Percentiles rank a stretch among this genome's conserved stretches.
Evolutionary conservation across 148 eudicot genomes (phyloP).

Genomic region (Nepenthes gracilis): DNA sequence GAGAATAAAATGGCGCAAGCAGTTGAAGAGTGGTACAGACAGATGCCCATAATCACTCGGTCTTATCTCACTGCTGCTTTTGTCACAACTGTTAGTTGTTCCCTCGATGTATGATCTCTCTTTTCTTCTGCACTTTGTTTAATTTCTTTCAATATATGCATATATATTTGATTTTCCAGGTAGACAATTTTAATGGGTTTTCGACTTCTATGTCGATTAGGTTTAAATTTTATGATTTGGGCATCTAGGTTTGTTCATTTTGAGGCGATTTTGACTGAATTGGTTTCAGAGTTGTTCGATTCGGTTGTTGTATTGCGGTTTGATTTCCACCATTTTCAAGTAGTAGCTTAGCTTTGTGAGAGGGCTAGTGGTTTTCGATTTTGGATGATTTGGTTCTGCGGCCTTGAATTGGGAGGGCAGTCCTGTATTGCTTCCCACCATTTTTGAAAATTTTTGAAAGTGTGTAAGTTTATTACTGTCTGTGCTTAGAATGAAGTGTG

Average conservation of each 20-base stretch:
- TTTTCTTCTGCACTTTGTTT: not conserved
- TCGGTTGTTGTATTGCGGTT: not conserved
- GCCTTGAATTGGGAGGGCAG: too few relatives aligned
- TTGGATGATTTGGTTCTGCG: not conserved
- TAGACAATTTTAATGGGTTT: not conserved
- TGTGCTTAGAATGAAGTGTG: too few relatives aligned
- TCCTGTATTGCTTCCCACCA: too few relatives aligned
- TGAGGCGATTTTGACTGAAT: not conserved
- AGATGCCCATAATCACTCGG: conserved; percentile 94
- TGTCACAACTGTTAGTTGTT: conserved; percentile 76
- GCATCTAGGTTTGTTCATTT: not conserved
- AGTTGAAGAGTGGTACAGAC: conserved; percentile 95
- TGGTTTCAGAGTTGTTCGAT: not conserved
- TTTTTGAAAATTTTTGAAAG: too few relatives aligned
- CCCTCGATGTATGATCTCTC: conserved; percentile 55
- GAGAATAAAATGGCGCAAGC: conserved; percentile 64
- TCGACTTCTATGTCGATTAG: too few relatives aligned
- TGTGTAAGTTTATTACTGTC: too few relatives aligned
- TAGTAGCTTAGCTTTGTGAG: not conserved
- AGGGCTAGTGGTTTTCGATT: not conserved
- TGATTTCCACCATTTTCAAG: not conserved
- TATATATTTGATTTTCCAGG: not conserved
- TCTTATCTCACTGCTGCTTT: conserved; percentile 91
- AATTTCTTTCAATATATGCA: not conserved
- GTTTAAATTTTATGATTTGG: too few relatives aligned